Conservation (phyloP, 2,329 filamentous ascomycete genomes). For the Sarocladiaceae sp. region DNA sequence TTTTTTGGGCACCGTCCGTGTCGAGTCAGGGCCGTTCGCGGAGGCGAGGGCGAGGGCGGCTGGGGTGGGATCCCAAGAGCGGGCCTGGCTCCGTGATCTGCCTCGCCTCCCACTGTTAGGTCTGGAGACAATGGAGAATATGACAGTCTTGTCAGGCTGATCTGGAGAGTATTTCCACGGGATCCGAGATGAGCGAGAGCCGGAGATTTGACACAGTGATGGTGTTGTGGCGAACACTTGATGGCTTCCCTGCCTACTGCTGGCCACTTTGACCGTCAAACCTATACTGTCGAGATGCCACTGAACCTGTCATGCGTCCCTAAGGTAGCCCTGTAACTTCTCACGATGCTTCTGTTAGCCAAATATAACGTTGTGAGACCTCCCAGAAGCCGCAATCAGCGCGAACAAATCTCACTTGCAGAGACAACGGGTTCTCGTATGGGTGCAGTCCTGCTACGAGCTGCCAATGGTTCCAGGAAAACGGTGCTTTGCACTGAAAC, state of each 20-base stretch:
- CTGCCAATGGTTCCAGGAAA: not conserved
- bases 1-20: conserved; percentile 9
- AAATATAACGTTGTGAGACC: no score
- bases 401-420: no score
- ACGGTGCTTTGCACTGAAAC: conserved; percentile 2
- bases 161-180: not conserved
- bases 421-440: not conserved
- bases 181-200: not conserved
- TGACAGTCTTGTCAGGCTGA: not conserved
- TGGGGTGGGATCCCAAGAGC: not conserved
- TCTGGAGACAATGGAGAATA: not conserved
- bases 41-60: not conserved
- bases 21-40: conserved; percentile 7
- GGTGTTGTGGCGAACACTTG: conserved; percentile 1
- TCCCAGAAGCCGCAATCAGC: no score
- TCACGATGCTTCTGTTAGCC: no score
- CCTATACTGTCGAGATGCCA: no score
- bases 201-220: conserved; percentile 2
- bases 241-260: no score
- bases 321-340: no score
- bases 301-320: no score
- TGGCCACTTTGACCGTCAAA: no score
- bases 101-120: not conserved
- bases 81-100: conserved; percentile 7
- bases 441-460: not conserved